phyloP scores from a whole-genome alignment of 1,284 basidiomycete genomes.

The Cutaneotrichosporon dermatis region DNA sequence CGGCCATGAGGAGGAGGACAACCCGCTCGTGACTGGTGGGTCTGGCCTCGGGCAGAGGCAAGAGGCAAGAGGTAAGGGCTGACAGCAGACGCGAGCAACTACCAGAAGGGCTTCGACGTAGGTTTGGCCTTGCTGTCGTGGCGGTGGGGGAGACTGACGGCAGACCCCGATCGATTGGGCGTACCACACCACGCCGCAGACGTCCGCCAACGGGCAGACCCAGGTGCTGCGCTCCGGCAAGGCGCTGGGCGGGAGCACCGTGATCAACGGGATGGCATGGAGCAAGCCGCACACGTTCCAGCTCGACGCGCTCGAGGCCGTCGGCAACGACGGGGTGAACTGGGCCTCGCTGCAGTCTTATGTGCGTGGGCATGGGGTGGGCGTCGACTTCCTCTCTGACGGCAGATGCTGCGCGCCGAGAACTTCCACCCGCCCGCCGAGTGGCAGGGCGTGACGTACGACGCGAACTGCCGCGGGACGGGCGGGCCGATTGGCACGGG shows the following conservation, averaged over 20 bases:
- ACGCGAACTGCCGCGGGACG: constrained; percentile 21
- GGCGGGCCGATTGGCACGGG: constrained; percentile 28
- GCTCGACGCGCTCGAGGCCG: constrained; percentile 33
- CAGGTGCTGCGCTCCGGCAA: constrained; percentile 26
- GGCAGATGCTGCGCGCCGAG: constrained; percentile 36
- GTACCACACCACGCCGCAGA: constrained; percentile 37
- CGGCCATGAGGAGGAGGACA: constrained; percentile 31
- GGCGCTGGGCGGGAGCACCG: constrained; percentile 42
- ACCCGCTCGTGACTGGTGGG: constrained; percentile 17
- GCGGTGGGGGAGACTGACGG: background rate
- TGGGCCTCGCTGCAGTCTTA: constrained; percentile 34
- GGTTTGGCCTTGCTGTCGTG: too few relatives aligned
- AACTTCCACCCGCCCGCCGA: constrained; percentile 24
- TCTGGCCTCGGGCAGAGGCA: background rate
- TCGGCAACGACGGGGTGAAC: constrained; percentile 39
- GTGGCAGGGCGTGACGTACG: constrained; percentile 29
- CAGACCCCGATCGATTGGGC: constrained; percentile 37
- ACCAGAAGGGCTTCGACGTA: constrained; percentile 28
- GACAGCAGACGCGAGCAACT: constrained; percentile 19
- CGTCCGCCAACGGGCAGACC: constrained; percentile 23
- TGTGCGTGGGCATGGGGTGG: constrained; percentile 12
- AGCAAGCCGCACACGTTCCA: constrained; percentile 40
- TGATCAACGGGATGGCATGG: constrained; percentile 48
- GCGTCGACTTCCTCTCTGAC: constrained; percentile 2
- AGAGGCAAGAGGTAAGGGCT: too few relatives aligned